Conservation (phyloP, 1,284 basidiomycete species). For the Salmacisia buchloeana region DNA sequence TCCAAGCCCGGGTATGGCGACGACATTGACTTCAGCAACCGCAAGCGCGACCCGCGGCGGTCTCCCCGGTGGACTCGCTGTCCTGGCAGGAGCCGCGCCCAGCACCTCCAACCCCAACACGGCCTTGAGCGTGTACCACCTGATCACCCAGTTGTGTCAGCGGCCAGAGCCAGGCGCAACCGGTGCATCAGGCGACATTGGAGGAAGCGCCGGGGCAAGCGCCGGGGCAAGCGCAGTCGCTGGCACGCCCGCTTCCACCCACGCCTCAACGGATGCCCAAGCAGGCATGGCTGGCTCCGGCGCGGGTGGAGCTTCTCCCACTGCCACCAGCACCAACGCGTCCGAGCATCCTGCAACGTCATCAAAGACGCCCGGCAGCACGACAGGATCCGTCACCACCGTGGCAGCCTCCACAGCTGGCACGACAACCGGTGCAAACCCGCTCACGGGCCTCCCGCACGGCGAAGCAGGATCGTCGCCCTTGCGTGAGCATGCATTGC, state of each 20-base stretch:
- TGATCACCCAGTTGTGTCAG: slow-evolving; percentile 49
- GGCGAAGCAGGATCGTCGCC: slow-evolving; percentile 40
- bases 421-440: too few species aligned
- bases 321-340: background rate
- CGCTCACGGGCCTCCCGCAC: slow-evolving; percentile 13
- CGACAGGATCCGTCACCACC: slow-evolving; percentile 8
- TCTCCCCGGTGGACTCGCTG: background rate
- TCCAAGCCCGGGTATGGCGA: background rate
- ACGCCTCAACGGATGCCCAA: background rate
- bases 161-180: slow-evolving; percentile 28
- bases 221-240: background rate
- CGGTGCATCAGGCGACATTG: background rate
- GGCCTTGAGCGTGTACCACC: slow-evolving; percentile 32
- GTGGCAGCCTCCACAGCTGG: slow-evolving; percentile 13
- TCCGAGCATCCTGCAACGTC: background rate
- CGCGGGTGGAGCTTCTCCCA: background rate
- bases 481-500: slow-evolving; percentile 49
- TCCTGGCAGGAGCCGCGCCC: background rate
- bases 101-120: slow-evolving; percentile 3
- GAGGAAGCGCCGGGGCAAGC: background rate
- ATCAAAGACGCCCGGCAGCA: slow-evolving; percentile 3
- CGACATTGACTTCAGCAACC: background rate
- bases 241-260: background rate
- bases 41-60: background rate
- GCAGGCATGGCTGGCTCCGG: background rate